A percentile compares a stretch with the other conserved stretches of the same genome.
These are phyloP conservation scores for Russula dissimulans DNA, from an alignment of 768 basidiomycete genomes.

Conservation along the genomic window DNA sequence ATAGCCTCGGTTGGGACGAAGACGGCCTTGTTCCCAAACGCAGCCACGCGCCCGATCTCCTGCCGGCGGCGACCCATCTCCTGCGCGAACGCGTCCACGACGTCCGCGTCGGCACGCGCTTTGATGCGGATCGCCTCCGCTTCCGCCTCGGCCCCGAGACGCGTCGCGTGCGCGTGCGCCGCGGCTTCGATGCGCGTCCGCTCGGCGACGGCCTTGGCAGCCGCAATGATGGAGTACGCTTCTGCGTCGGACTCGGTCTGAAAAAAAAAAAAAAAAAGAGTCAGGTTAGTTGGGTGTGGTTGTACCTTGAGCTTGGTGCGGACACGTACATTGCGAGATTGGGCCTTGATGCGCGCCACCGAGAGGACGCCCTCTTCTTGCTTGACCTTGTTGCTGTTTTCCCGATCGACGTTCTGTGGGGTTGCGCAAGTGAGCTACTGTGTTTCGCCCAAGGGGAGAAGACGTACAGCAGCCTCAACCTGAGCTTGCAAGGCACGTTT, in stretches of 20 bases:
- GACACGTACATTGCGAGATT: constrained; percentile 40
- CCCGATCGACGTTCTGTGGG: constrained; percentile 67
- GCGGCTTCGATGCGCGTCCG: constrained; percentile 58
- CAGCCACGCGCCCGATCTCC: constrained; percentile 52
- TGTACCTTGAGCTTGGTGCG: neutral
- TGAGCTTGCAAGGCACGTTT: constrained; percentile 79
- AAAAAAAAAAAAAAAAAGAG: neutral
- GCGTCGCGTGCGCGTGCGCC: constrained; percentile 69
- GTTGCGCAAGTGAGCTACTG: neutral
- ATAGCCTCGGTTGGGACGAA: constrained; percentile 60
- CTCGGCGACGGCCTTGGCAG: constrained; percentile 66
- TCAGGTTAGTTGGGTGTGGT: neutral
- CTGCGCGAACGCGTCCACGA: constrained; percentile 56
- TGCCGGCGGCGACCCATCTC: constrained; percentile 67
- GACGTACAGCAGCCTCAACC: constrained; percentile 70
- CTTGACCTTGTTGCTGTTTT: constrained; percentile 83
- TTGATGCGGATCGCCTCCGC: constrained; percentile 58
- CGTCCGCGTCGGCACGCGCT: constrained; percentile 51
- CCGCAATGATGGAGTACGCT: constrained; percentile 64
- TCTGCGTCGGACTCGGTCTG: constrained; percentile 66
- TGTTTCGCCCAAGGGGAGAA: neutral
- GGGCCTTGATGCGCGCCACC: constrained; percentile 69
- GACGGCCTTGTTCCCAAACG: constrained; percentile 60
- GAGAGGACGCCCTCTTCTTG: constrained; percentile 72
- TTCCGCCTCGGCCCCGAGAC: constrained; percentile 67